A percentile compares a stretch with the other conserved stretches of the same genome.
Conservation (phyloP, 768 basidiomycete species). For the Termitomyces sp. region DNA sequence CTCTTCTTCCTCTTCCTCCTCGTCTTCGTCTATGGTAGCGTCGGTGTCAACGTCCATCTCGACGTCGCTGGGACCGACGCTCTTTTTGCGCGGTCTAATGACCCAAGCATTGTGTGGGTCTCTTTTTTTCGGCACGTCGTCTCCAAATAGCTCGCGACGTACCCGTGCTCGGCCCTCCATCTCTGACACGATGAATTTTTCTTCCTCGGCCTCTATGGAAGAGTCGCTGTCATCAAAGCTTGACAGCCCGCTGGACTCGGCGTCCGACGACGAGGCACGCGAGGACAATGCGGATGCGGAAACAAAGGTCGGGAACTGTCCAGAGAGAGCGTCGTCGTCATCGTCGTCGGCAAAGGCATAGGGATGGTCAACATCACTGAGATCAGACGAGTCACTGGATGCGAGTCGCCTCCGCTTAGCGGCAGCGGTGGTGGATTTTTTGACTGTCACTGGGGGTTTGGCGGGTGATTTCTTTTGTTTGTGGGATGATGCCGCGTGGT, state of each 20-base stretch:
- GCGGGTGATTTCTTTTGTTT: conserved; percentile 20
- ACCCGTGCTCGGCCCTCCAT: conserved; percentile 48
- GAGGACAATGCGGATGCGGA: conserved; percentile 58
- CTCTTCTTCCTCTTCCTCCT: conserved; percentile 43
- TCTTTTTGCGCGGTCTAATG: conserved; percentile 65
- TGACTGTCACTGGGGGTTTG: conserved; percentile 13
- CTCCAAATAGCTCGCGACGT: conserved; percentile 57
- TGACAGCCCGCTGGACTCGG: conserved; percentile 38
- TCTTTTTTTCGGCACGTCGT: conserved; percentile 39
- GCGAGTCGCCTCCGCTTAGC: conserved; percentile 33
- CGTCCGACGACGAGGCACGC: conserved; percentile 38
- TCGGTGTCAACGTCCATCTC: conserved; percentile 66
- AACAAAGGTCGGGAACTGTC: conserved; percentile 63
- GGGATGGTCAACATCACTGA: conserved; percentile 33
- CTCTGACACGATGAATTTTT: conserved; percentile 52
- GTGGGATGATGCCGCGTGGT: conserved; percentile 20
- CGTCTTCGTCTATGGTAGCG: conserved; percentile 58
- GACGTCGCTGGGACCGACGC: conserved; percentile 59
- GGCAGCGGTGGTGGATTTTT: too few species aligned
- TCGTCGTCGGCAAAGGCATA: conserved; percentile 27
- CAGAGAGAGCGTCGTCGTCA: conserved; percentile 32
- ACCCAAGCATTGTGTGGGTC: conserved; percentile 57
- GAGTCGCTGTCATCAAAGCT: conserved; percentile 51
- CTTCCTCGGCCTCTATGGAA: conserved; percentile 59
- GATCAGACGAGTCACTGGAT: conserved; percentile 26